Evolutionary conservation across 495 filamentous ascomycete species (phyloP), one percentile per base, ranked within the genome.

Genomic region (Aspergillus bertholletiae): DNA sequence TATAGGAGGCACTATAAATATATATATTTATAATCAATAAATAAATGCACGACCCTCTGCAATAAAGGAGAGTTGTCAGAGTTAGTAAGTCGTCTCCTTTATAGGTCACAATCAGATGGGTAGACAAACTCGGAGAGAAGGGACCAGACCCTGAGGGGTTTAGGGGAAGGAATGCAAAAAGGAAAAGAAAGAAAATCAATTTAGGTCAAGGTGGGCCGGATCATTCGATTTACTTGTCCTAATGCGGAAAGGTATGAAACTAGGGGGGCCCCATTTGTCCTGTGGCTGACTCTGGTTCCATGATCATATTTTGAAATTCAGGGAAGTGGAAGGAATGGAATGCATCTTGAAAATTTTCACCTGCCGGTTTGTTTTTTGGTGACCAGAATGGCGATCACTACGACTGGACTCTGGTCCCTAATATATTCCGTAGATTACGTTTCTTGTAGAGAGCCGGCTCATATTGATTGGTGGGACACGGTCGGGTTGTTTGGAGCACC

Each of bases 171-270:
- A 22, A 26, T 22, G 20, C 21, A 20, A 35, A 34, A 22, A 23
- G 7, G 22, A 35, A 34, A 20, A 49, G 8, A 49, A 4, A 9
- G 20, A 30, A 27, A 18, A 35, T 18, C 22, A 49, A n/a, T 5
- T 22, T 32, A 49, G 27, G 44, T 47, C 27, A 22, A 17, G 20
- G 47, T 47, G 45, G 45, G 28, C n/a, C 45, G 24, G 45, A 47
- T 47, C 45, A 47, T 47, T 47, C 45, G 45, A 47, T 47, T 28
- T 2, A 30, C 45, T 30, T 27, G 22, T 7, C 7, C 45, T 12
- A 47, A 47, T n/a, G 17, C 24, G 17, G 17, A 47, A 47, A 17
- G 39, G 45, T 30, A 15, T 47, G 45, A 47, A 32, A 47, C 45
- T 47, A 47, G 45, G 45, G 24, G 44, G n/a, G n/a, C n/a, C 17